Percentiles rank a stretch among this genome's conserved stretches.
Conservation (phyloP, 139 green algal genomes). For the Tetratostichococcus sp. region DNA sequence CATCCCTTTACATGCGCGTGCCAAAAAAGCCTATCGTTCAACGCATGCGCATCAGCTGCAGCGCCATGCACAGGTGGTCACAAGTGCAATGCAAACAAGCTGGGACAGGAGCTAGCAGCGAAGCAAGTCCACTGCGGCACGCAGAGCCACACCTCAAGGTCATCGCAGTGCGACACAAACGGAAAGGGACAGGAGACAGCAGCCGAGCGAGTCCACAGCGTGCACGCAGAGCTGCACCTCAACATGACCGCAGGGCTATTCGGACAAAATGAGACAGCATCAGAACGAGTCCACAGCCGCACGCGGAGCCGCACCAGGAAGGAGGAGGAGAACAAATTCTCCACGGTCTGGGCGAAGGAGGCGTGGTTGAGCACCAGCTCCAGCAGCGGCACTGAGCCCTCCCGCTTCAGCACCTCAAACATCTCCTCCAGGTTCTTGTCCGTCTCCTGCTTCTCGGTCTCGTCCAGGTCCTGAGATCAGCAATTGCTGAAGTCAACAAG, state of each 20-base stretch:
- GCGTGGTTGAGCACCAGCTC: conserved; percentile 67
- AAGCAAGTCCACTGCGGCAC: too few relatives aligned
- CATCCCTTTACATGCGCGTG: background rate
- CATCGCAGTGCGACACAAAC: background rate
- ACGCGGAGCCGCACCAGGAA: conserved; percentile 65
- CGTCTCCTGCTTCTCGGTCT: conserved; percentile 57
- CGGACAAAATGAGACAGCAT: background rate
- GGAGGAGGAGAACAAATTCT: conserved; percentile 83
- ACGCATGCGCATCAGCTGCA: background rate
- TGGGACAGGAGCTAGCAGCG: too few relatives aligned
- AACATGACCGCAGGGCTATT: background rate
- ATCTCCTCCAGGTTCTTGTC: conserved; percentile 77
- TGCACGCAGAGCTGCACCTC: background rate
- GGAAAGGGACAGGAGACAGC: too few relatives aligned
- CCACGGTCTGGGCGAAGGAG: conserved; percentile 77
- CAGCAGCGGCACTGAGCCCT: conserved; percentile 21
- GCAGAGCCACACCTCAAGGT: too few relatives aligned
- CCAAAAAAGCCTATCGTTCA: background rate
- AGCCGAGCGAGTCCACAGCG: too few relatives aligned
- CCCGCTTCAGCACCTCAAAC: conserved; percentile 39
- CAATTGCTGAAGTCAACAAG: background rate
- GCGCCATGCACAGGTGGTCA: background rate
- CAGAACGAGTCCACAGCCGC: background rate
- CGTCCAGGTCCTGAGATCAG: background rate
- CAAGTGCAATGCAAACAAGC: too few relatives aligned